These are phyloP conservation scores for Piper betle DNA, from an alignment of 164 flowering plant genomes.

Conservation along the genomic window DNA sequence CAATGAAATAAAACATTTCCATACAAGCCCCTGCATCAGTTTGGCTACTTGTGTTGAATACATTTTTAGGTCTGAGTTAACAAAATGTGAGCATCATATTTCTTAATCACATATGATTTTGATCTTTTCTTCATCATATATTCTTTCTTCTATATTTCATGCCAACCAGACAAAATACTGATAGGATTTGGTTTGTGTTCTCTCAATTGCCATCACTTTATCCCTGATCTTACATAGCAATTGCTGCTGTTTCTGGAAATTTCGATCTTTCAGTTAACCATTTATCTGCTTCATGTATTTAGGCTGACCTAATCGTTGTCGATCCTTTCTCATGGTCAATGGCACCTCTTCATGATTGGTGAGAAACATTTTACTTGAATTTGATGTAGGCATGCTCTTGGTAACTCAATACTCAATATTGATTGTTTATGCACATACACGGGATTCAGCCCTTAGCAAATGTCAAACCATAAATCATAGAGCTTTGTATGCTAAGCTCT, in stretches of 20 bases:
- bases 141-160: background rate
- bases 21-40: background rate
- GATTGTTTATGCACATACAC: background rate
- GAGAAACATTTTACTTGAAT: slow-evolving; percentile 8
- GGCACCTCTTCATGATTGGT: slow-evolving; percentile 81
- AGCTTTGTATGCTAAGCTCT: no score
- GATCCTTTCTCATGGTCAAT: slow-evolving; percentile 76
- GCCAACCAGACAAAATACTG: background rate
- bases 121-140: background rate
- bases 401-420: background rate
- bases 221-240: background rate
- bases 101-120: background rate
- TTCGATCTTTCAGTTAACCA: slow-evolving; percentile 5
- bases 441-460: no score
- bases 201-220: background rate
- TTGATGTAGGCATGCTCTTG: background rate
- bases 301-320: slow-evolving; percentile 76
- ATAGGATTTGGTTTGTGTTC: background rate
- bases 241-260: background rate
- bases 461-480: no score
- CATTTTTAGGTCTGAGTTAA: background rate
- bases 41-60: background rate
- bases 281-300: slow-evolving; percentile 2
- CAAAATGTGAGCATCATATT: background rate
- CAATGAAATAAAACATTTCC: background rate